phyloP scores from a whole-genome alignment of 192 early-diverging fungal species.

The Umbelopsis sp. region DNA sequence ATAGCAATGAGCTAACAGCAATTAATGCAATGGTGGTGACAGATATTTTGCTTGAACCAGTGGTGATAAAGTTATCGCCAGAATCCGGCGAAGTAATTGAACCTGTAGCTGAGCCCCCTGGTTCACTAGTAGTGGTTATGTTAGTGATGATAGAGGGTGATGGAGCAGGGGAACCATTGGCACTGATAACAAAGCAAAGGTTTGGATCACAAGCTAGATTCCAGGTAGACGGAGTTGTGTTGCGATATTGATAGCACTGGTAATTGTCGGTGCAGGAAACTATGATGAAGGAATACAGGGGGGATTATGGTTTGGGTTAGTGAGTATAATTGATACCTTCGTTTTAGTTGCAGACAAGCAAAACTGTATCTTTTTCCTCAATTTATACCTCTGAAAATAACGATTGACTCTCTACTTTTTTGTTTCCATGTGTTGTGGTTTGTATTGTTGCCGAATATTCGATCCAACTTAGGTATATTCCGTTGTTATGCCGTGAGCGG shows the following conservation, averaged over 20 bases:
- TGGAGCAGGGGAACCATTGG: conserved; percentile 2
- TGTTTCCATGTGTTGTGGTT: too few species aligned
- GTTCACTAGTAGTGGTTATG: neutral
- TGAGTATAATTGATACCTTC: too few species aligned
- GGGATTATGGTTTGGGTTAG: neutral
- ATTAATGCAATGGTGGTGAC: conserved; percentile 9
- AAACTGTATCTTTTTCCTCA: too few species aligned
- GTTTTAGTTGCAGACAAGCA: too few species aligned
- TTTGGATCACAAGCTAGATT: conserved; percentile 11
- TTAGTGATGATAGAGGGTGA: neutral
- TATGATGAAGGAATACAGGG: neutral
- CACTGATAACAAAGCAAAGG: conserved; percentile 14
- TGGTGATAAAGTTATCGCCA: neutral
- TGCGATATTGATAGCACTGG: conserved; percentile 7
- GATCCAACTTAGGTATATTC: too few species aligned
- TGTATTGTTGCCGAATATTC: too few species aligned
- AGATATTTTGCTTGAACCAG: neutral
- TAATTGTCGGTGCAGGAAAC: conserved; percentile 7
- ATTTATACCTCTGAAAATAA: too few species aligned
- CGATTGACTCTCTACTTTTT: too few species aligned
- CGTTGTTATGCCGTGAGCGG: too few species aligned
- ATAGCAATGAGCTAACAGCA: conserved; percentile 8
- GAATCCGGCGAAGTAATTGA: neutral
- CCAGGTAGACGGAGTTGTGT: neutral
- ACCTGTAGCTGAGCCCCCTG: neutral